Evolutionary conservation across 768 basidiomycete genomes (phyloP), one percentile per base, ranked within the genome.

Genomic region (Suillus placidus): DNA sequence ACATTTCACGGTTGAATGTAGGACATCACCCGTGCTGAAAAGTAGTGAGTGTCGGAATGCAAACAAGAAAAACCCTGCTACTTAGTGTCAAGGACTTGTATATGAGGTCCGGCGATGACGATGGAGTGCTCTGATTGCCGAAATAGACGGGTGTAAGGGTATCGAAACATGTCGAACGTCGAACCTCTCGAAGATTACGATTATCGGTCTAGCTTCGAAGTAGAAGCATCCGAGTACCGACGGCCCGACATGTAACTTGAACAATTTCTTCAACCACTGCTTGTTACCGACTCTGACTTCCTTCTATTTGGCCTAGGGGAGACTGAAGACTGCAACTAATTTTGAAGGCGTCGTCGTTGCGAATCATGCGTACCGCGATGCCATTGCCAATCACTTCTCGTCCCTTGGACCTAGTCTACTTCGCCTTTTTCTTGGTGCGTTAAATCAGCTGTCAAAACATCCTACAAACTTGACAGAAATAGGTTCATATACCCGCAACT

Each of bases 401-500:
- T 65, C 88, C 88, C 14, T 67, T 87, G 47, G 91, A 92, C 73
- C 69, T 90, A 3, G 35, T 92, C 3, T 94, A 93, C 73, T 90
- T 92, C 66, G 60, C 71, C 0, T 94, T 91, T 79, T 93, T 92
- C 68, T 70, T 88, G 64, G 91, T 88, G 67, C 66, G 85, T 72
- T 7, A 32, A 23, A 9, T 35, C 13, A 18, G 34, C 47, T 66
- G 14, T 51, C 6, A 26, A 26, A 20, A 14, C 43, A 56, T 14
- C 12, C 34, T 20, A 54, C 35, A 30, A 18, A 37, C 4, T 55
- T 40, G 6, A 55, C 23, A 30, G 34, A 20, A 52, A 57, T 67
- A 87, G 86, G 78, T 88, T 1, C 93, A 95, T 71, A 79, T 93
- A 40, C 84, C 88, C 0, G 86, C 89, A 4, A 87, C 92, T 5